Evolutionary conservation across 2,329 filamentous ascomycete genomes (phyloP), one percentile per base, ranked within the genome.

Genomic region (Trichoderma guizhouense): DNA sequence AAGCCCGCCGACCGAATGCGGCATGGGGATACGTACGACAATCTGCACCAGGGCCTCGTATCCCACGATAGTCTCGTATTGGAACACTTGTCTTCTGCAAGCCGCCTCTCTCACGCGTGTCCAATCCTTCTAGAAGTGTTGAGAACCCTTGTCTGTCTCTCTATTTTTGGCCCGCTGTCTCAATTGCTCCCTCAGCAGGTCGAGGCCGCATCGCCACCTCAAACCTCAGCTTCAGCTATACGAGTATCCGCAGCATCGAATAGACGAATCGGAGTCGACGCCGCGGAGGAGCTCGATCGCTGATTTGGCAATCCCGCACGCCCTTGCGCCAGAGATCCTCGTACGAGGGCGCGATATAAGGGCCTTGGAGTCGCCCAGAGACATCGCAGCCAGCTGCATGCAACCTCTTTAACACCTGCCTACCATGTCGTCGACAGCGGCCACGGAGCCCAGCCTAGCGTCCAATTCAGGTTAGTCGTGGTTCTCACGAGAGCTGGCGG

Each of bases 361-460:
- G 12, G 28, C 8, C 36, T 32, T 26, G 34, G 15, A 51, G 7
- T 69, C 60, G 53, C 34, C 21, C 34, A 28, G 36, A 61, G 53
- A 47, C 30, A 66, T 47, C 58, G 68, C 62, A 24, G 58, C 60
- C 14, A 39, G 72, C 73, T 71, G 71, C 75, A 79, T 78, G 76
- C 74, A 71, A 71, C 73, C 57, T 74, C 71, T 69, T 70, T 68
- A 74, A 74, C 72, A 12, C 15, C 61, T 71, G 39, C 72, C 74
- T 73, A 79, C 74, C 75, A 85, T 85, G 83, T 83, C 83, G 70
- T 83, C 83, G 71, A 77, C 79, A 71, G 76, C 79, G 71, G 76
- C 79, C 69, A 77, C 76, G 73, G 80, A 82, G 75, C 77, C 81
- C 69, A 77, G 77, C 64, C 80, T 81, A 75, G 75, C 77, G 74